Base-by-base conservation (phyloP, 1,284 basidiomycete species). In the Pseudozyma hubeiensis region DNA sequence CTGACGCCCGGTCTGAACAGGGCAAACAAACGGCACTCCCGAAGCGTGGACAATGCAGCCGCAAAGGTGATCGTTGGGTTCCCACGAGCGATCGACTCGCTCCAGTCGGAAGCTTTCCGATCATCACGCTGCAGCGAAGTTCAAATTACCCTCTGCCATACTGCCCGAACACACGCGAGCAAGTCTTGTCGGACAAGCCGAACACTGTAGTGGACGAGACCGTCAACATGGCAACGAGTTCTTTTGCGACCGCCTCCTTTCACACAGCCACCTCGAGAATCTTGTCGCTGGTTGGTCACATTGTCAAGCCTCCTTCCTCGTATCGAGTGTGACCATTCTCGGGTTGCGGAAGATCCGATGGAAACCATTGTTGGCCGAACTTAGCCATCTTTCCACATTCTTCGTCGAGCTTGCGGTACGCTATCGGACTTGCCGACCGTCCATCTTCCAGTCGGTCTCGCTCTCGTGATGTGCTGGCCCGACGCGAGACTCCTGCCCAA, bases 151-250 rank as follows among this genome's bases (percentile, higher is more conserved):
- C 16, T 31, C 41, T 41, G 34, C 43, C 31, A 44, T 7, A n/a
- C 7, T 16, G 7, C 40, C 40, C n/a, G 11, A 7, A n/a, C 10
- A 13, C 10, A 41, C 55, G 29, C 53, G 33, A 39, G 41, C 41
- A 35, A 62, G 46, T 30, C n/a, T 29, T 3, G 10, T 55, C 60
- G 60, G 60, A 16, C 35, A 7, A 33, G 33, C 60, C 60, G 60
- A 46, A 24, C 24, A 24, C 24, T 24, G 24, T 24, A 24, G 24
- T 24, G 24, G 24, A 24, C 24, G 24, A 24, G 24, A 4, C 24
- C 24, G 24, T 24, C 24, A 24, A 24, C 24, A 24, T 24, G 24
- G 24, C 24, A 24, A 24, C 24, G 24, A 24, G 24, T 2, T 24
- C 24, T 24, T 24, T 24, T 24, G 24, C 24, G 24, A 24, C 24